A percentile compares a stretch with the other conserved stretches of the same genome.
Conservation (phyloP, 306 rosid genomes). For the Quercus alba region DNA sequence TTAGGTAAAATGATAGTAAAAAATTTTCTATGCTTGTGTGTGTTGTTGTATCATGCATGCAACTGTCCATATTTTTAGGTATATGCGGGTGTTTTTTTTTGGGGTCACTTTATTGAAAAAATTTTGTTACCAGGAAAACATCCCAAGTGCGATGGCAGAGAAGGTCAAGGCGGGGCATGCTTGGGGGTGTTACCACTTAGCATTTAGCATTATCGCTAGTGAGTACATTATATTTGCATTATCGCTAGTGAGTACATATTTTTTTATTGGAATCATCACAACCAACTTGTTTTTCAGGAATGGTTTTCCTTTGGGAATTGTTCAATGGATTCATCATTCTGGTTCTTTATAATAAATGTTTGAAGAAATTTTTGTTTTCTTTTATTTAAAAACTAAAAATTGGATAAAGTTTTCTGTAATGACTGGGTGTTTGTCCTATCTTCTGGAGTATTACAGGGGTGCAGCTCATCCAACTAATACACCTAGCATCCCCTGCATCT, state of each 20-base stretch:
- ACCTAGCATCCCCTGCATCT: constrained; percentile 78
- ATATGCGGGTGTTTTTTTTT: background rate
- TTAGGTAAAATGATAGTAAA: background rate
- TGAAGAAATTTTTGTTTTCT: background rate
- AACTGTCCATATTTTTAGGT: no score
- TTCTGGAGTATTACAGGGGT: constrained; percentile 61
- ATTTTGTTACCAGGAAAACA: constrained; percentile 62
- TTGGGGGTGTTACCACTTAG: constrained; percentile 56
- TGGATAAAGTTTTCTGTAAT: background rate
- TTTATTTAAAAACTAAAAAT: background rate
- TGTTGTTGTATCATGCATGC: no score
- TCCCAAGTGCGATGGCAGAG: constrained; percentile 65
- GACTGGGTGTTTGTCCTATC: background rate
- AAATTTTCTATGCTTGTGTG: background rate
- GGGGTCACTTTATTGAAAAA: background rate
- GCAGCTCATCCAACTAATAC: constrained; percentile 89
- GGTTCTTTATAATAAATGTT: background rate
- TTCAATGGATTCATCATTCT: no score
- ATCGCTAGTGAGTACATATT: constrained; percentile 1
- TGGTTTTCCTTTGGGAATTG: no score
- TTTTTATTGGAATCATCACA: constrained; percentile 6
- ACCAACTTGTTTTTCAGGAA: background rate
- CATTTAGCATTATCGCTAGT: background rate
- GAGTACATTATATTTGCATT: no score
- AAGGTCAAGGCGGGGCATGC: constrained; percentile 67